A percentile compares a stretch with the other conserved stretches of the same genome.
Conservation (phyloP, 1,284 basidiomycete species). For the Hemileia vastatrix region DNA sequence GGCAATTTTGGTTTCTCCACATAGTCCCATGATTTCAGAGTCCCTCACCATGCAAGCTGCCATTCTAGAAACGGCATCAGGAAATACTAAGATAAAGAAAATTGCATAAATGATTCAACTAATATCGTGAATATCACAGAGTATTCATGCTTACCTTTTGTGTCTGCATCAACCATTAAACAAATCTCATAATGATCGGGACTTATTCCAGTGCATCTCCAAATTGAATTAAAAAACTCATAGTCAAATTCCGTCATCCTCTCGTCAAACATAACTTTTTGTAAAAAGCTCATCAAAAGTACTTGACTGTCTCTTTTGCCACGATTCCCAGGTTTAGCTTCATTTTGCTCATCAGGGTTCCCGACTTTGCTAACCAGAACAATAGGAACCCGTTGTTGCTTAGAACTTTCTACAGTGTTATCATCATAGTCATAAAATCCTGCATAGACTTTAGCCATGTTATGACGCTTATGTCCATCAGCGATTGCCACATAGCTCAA, state of each 20-base stretch:
- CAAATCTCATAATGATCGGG: conserved; percentile 48
- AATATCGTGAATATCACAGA: not conserved
- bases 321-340: conserved; percentile 92
- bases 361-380: conserved; percentile 89
- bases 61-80: conserved; percentile 48
- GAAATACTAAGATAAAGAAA: conserved; percentile 37
- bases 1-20: conserved; percentile 49
- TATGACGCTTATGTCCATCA: conserved; percentile 96
- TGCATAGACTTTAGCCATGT: conserved; percentile 97
- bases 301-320: conserved; percentile 98
- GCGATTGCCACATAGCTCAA: conserved; percentile 98
- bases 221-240: conserved; percentile 49
- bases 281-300: conserved; percentile 48
- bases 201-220: conserved; percentile 47
- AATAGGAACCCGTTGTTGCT: conserved; percentile 94
- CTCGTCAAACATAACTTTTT: conserved; percentile 50
- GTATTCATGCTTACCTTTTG: conserved; percentile 52
- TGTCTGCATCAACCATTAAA: conserved; percentile 49
- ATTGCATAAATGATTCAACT: not conserved
- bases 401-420: conserved; percentile 76
- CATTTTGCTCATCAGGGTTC: conserved; percentile 76
- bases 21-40: conserved; percentile 49
- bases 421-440: conserved; percentile 96
- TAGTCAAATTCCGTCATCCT: conserved; percentile 49
- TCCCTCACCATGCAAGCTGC: conserved; percentile 48